Evolutionary conservation across 108 stramenopile species (phyloP).

Genomic region (Cylindrotheca fusiformis): DNA sequence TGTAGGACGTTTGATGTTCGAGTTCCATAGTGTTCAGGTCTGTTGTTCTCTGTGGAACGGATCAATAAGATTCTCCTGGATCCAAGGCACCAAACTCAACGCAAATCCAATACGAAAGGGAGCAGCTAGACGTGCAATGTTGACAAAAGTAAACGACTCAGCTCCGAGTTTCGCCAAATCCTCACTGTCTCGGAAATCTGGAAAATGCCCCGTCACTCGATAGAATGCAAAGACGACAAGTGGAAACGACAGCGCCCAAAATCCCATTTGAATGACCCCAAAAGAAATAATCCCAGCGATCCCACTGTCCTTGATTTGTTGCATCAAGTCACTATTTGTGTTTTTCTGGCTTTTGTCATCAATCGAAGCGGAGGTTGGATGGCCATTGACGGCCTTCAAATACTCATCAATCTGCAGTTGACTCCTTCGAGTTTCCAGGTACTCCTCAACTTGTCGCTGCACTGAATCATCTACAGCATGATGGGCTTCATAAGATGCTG

Average conservation of each 20-base stretch:
- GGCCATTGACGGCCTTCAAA: background rate
- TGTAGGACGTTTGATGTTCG: background rate
- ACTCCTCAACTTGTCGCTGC: background rate
- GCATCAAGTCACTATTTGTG: background rate
- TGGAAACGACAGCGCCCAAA: background rate
- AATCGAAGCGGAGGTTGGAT: background rate
- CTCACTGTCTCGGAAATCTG: slow-evolving; percentile 26
- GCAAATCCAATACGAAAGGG: slow-evolving; percentile 37
- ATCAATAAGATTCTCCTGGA: slow-evolving; percentile 20
- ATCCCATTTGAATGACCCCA: background rate
- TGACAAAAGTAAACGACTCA: slow-evolving; percentile 38
- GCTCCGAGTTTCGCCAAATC: slow-evolving; percentile 25
- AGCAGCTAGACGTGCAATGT: slow-evolving; percentile 31
- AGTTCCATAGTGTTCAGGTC: background rate
- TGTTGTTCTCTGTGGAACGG: slow-evolving; percentile 1
- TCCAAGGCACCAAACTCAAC: slow-evolving; percentile 27
- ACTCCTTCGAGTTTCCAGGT: background rate
- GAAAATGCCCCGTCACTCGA: slow-evolving; percentile 30
- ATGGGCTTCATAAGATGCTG: background rate
- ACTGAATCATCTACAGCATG: background rate
- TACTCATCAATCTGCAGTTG: background rate
- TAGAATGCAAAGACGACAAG: slow-evolving; percentile 8
- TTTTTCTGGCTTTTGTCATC: background rate
- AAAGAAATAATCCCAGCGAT: slow-evolving; percentile 7
- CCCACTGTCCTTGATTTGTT: slow-evolving; percentile 10